Evolutionary conservation across 306 rosid genomes (phyloP).

Genomic region (Trifolium subterraneum): DNA sequence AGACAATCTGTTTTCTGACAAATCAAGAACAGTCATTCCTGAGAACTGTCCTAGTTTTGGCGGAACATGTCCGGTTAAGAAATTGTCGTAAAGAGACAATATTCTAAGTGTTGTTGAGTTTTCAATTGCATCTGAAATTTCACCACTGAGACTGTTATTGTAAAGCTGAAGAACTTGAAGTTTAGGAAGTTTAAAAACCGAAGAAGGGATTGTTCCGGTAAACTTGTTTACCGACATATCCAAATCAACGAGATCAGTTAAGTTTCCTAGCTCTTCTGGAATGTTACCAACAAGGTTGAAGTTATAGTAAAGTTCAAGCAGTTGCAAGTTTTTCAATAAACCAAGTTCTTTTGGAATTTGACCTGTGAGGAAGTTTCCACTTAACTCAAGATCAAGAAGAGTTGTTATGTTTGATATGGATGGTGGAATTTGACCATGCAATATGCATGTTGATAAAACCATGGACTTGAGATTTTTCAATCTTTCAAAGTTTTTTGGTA

Average conservation of each 20-base stretch:
- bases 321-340: conserved; percentile 58
- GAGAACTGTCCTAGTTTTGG: conserved; percentile 73
- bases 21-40: conserved; percentile 67
- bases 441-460: conserved; percentile 73
- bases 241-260: conserved; percentile 70
- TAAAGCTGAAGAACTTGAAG: conserved; percentile 83
- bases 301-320: conserved; percentile 90
- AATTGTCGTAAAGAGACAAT: conserved; percentile 81
- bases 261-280: conserved; percentile 81
- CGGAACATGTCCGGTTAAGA: conserved; percentile 71
- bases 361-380: conserved; percentile 74
- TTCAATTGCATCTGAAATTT: conserved; percentile 71
- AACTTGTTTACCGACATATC: conserved; percentile 90
- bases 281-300: conserved; percentile 60
- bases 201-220: conserved; percentile 69
- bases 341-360: conserved; percentile 76
- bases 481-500: conserved; percentile 58
- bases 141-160: conserved; percentile 82
- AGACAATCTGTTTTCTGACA: conserved; percentile 77
- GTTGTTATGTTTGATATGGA: conserved; percentile 78
- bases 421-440: conserved; percentile 74
- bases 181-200: conserved; percentile 75
- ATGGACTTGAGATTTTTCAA: conserved; percentile 58
- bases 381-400: conserved; percentile 79
- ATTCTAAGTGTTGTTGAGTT: conserved; percentile 67